These are phyloP conservation scores for Fusarium ambrosium DNA, from an alignment of 2,329 filamentous ascomycete species.

Conservation along the genomic window DNA sequence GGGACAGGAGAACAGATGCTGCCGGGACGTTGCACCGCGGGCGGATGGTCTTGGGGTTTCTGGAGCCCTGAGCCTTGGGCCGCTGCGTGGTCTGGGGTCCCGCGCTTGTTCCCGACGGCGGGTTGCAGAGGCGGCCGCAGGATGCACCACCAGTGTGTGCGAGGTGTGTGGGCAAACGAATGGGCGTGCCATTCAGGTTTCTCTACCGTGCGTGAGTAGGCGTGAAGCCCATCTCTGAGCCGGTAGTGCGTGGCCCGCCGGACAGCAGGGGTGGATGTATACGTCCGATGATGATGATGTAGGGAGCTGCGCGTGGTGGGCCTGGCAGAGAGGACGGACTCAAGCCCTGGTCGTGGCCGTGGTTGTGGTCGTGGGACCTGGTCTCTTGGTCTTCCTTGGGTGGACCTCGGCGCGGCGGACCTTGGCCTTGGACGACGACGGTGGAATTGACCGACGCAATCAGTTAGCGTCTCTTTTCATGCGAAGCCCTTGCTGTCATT, in stretches of 20 bases:
- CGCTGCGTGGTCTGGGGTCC: constrained; percentile 49
- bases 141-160: constrained; percentile 50
- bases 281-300: constrained; percentile 12
- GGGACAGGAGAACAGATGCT: constrained; percentile 31
- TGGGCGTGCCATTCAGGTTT: constrained; percentile 7
- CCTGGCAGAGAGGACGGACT: constrained; percentile 11
- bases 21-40: constrained; percentile 30
- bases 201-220: not conserved
- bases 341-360: constrained; percentile 32
- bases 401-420: constrained; percentile 37
- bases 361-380: constrained; percentile 8
- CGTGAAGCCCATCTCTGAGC: constrained; percentile 4
- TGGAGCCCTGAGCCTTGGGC: constrained; percentile 38
- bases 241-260: constrained; percentile 3
- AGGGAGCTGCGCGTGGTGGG: constrained; percentile 11
- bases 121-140: constrained; percentile 58
- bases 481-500: constrained; percentile 36
- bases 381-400: constrained; percentile 11
- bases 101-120: constrained; percentile 54
- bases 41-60: constrained; percentile 33
- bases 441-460: constrained; percentile 40
- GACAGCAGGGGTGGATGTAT: constrained; percentile 27
- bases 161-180: constrained; percentile 26
- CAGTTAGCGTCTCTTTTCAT: constrained; percentile 34
- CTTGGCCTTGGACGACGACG: constrained; percentile 28